Percentiles rank a stretch among this genome's conserved stretches.
Evolutionary conservation across 2,329 filamentous ascomycete species (phyloP).

Genomic region (Pseudogymnoascus sp.): DNA sequence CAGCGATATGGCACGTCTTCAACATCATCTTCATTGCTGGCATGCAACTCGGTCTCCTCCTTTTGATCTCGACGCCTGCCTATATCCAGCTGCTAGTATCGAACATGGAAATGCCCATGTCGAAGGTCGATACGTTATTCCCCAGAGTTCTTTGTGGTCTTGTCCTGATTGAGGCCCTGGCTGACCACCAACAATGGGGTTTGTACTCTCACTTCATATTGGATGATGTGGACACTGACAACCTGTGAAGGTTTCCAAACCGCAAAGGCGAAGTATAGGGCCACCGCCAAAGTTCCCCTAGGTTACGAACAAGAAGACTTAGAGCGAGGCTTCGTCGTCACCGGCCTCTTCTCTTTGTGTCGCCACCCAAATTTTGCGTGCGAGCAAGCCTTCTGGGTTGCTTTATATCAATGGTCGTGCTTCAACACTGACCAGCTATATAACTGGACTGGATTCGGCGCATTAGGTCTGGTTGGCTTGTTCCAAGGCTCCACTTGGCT

Average conservation of each 20-base stretch:
- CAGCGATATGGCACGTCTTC: conserved; percentile 64
- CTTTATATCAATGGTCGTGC: conserved; percentile 81
- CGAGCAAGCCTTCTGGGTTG: conserved; percentile 84
- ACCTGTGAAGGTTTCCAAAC: conserved; percentile 57
- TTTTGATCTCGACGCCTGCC: conserved; percentile 67
- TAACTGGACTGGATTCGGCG: conserved; percentile 71
- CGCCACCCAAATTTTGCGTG: conserved; percentile 92
- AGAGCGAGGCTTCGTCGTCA: conserved; percentile 79
- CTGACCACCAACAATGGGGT: conserved; percentile 91
- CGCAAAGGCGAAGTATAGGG: conserved; percentile 69
- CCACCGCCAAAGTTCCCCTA: conserved; percentile 60
- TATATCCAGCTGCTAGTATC: conserved; percentile 73
- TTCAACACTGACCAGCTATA: conserved; percentile 60
- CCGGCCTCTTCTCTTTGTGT: conserved; percentile 78
- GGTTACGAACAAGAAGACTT: conserved; percentile 64
- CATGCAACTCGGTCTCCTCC: conserved; percentile 73
- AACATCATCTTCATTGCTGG: conserved; percentile 86
- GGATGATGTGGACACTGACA: background rate
- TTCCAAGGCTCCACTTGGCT: conserved; percentile 87
- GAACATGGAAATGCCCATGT: conserved; percentile 46
- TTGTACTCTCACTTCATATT: background rate
- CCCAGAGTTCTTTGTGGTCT: conserved; percentile 45
- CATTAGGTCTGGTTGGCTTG: conserved; percentile 60
- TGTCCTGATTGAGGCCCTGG: conserved; percentile 63
- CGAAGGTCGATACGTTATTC: conserved; percentile 48